Evolutionary conservation across 129 eudicot genomes (phyloP).

Genomic region (Sambucus nigra): DNA sequence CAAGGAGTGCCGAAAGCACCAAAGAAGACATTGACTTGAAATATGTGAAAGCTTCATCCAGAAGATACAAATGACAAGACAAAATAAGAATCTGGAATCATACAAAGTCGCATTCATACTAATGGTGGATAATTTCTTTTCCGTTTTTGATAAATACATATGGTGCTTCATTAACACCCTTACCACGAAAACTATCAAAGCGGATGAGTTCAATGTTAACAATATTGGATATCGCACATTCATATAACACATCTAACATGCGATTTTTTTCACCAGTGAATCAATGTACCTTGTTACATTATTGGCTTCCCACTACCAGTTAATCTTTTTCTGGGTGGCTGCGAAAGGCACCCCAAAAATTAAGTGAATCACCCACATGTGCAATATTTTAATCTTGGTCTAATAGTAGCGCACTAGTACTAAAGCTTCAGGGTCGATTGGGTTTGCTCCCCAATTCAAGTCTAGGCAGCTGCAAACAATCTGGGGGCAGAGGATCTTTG

Average conservation of each 20-base stretch:
- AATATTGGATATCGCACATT: too few species aligned
- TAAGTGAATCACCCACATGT: too few species aligned
- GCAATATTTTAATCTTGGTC: too few species aligned
- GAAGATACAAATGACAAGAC: background rate
- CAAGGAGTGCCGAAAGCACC: background rate
- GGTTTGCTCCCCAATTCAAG: too few species aligned
- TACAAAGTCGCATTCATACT: constrained; percentile 1
- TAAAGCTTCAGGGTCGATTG: too few species aligned
- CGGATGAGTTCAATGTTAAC: constrained; percentile 4
- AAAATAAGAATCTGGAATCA: background rate
- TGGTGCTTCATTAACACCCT: background rate
- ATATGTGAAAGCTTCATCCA: constrained; percentile 8
- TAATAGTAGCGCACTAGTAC: too few species aligned
- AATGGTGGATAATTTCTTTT: too few species aligned
- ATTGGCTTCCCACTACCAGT: background rate
- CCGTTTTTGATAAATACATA: too few species aligned
- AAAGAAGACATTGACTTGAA: constrained; percentile 17
- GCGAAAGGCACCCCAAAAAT: too few species aligned
- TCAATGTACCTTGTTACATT: constrained; percentile 2
- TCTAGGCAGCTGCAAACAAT: too few species aligned
- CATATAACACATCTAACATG: too few species aligned
- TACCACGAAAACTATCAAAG: constrained; percentile 19
- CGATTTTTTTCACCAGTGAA: constrained; percentile 2
- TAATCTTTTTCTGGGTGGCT: constrained; percentile 3
- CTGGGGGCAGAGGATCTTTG: too few species aligned